Percentiles rank a stretch among this genome's conserved stretches.
Conservation (phyloP, 2,329 filamentous ascomycete species). For the Fusarium nodosum region DNA sequence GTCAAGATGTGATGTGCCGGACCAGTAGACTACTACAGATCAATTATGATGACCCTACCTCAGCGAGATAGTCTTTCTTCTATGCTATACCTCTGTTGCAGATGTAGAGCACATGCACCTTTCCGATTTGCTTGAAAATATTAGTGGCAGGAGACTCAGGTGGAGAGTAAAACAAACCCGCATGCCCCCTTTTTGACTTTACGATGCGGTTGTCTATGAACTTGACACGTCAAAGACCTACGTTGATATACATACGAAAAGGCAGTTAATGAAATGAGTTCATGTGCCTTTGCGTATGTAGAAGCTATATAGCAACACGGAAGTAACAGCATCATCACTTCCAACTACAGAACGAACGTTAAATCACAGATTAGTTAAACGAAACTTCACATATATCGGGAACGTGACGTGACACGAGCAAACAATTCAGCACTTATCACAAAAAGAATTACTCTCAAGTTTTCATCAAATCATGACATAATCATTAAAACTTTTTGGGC, state of each 20-base stretch:
- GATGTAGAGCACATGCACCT: too few relatives aligned
- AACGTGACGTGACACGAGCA: too few relatives aligned
- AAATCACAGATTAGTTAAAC: background rate
- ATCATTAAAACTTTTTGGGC: slow-evolving; percentile 40
- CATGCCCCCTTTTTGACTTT: background rate
- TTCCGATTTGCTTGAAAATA: background rate
- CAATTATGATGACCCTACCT: background rate
- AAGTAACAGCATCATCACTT: background rate
- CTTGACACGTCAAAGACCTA: too few relatives aligned
- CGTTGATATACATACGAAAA: too few relatives aligned
- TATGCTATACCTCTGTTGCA: too few relatives aligned
- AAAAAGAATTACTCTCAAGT: too few relatives aligned
- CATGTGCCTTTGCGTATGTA: too few relatives aligned
- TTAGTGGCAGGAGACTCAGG: background rate
- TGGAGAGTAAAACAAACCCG: too few relatives aligned
- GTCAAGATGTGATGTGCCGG: background rate
- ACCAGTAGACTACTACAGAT: background rate
- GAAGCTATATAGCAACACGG: too few relatives aligned
- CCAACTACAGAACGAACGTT: background rate
- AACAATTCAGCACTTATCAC: background rate
- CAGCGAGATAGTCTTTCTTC: too few relatives aligned
- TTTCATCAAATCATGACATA: slow-evolving; percentile 33
- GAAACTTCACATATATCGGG: background rate
- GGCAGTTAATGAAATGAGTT: too few relatives aligned
- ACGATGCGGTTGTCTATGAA: too few relatives aligned